Conservation (phyloP, 2,329 filamentous ascomycete genomes). For the Phaeosphaeriaceae sp. region DNA sequence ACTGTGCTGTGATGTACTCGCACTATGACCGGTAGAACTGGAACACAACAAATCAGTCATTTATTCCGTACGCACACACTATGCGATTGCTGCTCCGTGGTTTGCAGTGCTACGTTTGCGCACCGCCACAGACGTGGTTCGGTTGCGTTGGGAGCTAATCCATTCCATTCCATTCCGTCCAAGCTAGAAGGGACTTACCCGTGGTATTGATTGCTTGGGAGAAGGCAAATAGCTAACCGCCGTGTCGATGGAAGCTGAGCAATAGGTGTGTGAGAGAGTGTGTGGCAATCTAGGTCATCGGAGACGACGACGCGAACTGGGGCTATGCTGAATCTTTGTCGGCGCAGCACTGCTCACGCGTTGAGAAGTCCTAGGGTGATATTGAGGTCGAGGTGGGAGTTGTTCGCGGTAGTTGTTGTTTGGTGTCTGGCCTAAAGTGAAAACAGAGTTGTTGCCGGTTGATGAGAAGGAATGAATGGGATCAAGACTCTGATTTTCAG, state of each 20-base stretch:
- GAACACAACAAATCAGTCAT: conserved; percentile 4
- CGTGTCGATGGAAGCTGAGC: conserved; percentile 6
- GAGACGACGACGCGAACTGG: no score
- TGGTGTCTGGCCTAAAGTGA: no score
- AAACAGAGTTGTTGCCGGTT: no score
- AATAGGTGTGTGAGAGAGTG: conserved; percentile 2
- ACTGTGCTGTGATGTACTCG: neutral
- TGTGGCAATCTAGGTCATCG: conserved; percentile 1
- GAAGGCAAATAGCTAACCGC: conserved; percentile 13
- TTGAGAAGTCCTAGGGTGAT: neutral
- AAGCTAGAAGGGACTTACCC: conserved; percentile 11
- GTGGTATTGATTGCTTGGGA: conserved; percentile 8
- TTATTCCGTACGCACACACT: neutral
- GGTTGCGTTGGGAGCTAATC: no score
- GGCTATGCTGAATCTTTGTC: conserved; percentile 2
- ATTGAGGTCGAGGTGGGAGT: no score
- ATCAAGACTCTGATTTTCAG: no score
- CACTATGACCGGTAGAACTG: no score
- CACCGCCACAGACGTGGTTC: no score
- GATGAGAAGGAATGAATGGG: no score
- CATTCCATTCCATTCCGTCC: conserved; percentile 2
- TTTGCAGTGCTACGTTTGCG: no score
- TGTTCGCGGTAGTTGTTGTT: no score
- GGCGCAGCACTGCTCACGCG: conserved; percentile 6
- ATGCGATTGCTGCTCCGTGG: neutral